phyloP scores from a whole-genome alignment of 371 early-diverging fungal genomes.

The Nosema granulosis region DNA sequence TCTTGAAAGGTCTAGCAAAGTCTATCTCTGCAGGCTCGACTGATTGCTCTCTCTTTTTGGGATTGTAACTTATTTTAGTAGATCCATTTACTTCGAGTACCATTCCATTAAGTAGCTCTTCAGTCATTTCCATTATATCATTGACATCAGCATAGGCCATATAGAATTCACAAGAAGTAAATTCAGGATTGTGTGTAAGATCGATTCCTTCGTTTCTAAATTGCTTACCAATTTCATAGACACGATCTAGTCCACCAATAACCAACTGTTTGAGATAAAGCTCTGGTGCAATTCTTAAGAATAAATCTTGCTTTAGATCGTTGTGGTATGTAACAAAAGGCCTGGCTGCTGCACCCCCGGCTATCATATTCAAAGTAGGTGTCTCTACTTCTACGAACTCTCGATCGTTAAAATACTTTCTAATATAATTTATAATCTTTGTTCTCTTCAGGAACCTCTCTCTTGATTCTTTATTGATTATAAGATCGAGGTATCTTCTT shows the following conservation, averaged over 20 bases:
- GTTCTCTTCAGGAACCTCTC: constrained; percentile 83
- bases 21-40: constrained; percentile 72
- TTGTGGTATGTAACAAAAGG: constrained; percentile 98
- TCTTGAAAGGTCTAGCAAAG: constrained; percentile 90
- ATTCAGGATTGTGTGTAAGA: constrained; percentile 99
- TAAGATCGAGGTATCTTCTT: constrained; percentile 93
- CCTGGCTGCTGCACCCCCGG: constrained; percentile 98
- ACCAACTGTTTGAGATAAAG: constrained; percentile 92
- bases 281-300: constrained; percentile 96
- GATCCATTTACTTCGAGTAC: constrained; percentile 79
- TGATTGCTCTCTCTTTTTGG: constrained; percentile 75
- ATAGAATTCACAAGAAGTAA: constrained; percentile 97
- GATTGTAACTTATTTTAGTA: constrained; percentile 82
- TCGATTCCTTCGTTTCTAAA: constrained; percentile 99
- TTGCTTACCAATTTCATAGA: constrained; percentile 96
- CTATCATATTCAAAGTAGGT: constrained; percentile 98
- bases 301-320: constrained; percentile 92
- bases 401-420: constrained; percentile 81
- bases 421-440: constrained; percentile 84
- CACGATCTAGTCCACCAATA: constrained; percentile 95
- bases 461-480: constrained; percentile 89
- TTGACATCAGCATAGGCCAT: constrained; percentile 97
- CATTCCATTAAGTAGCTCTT: constrained; percentile 80
- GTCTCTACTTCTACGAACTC: constrained; percentile 99
- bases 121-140: constrained; percentile 89